Evolutionary conservation across 495 filamentous ascomycete species (phyloP), one percentile per base, ranked within the genome.

Genomic region (Aspergillus sclerotiicarbonarius): DNA sequence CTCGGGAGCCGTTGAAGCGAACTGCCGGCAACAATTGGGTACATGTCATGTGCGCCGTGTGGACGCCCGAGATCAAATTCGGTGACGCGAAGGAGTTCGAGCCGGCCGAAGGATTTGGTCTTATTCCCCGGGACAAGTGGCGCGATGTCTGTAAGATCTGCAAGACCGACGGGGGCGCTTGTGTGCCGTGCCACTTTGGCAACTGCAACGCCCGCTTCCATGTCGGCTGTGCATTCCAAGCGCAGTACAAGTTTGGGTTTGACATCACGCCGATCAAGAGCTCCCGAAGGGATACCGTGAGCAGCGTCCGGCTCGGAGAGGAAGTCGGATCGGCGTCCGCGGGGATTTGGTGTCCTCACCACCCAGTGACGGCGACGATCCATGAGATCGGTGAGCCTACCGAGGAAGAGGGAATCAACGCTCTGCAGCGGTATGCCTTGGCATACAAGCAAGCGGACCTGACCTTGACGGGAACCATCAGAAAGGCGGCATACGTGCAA

Each of bases 1-100:
- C 94, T 29, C 89, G 95, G 16, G 94, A 98, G 63, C 87, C 94
- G 4, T 73, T 99, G 53, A 99, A 99, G 76, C 81, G 89, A 30
- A 99, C 94, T 0, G 84, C 87, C 8, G 88, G 90, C 56, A 97
- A 97, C 71, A 97, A 98, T 64, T 99, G 94, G 94, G 89, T 96
- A n/a, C 94, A 99, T 67, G 90, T 97, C 29, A 82, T 86, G 43
- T 99, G 94, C 64, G 91, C 94, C 5, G 77, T 97, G 31, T 97
- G 88, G 86, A 90, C 87, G 9, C 90, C 91, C 0, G 94, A 97
- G 65, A 85, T 96, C 62, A 95, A 91, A 66, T 98, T 96, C 68
- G 89, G 87, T 21, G 88, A 89, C 66, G 87, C 92, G 19, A 84
- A 87, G 58, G 84, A 87, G 6, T 76, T 99, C 18, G 87, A 90